Evolutionary conservation across 495 filamentous ascomycete genomes (phyloP).

Genomic region (Amphirosellinia nigrospora): DNA sequence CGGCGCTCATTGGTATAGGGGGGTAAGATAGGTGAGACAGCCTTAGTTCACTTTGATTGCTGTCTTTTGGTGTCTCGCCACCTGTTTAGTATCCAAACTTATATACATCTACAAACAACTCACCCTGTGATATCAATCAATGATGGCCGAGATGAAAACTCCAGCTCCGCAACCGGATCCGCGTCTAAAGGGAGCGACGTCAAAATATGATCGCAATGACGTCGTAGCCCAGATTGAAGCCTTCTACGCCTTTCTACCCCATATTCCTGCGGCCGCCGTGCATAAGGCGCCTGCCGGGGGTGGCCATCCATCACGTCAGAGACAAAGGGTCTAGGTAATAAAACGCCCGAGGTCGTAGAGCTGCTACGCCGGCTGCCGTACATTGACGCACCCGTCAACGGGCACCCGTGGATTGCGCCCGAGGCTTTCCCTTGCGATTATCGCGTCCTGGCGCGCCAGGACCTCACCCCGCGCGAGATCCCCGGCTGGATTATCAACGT

Average conservation of each 20-base stretch:
- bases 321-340: not conserved
- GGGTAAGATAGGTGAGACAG: too few relatives aligned
- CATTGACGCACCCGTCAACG: not conserved
- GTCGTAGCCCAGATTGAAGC: not conserved
- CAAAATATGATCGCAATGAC: not conserved
- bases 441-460: slow-evolving; percentile 6
- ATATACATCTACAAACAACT: not conserved
- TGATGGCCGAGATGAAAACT: not conserved
- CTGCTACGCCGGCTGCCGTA: not conserved
- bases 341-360: not conserved
- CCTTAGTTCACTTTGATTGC: too few relatives aligned
- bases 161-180: not conserved
- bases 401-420: slow-evolving; percentile 21
- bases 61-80: too few relatives aligned
- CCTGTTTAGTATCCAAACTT: too few relatives aligned
- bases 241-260: not conserved
- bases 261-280: not conserved
- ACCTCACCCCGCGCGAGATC: not conserved
- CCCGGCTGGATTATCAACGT: slow-evolving; percentile 20
- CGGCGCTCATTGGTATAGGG: too few relatives aligned
- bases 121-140: not conserved
- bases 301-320: not conserved
- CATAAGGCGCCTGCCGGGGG: not conserved
- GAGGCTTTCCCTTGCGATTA: slow-evolving; percentile 29
- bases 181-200: not conserved